Evolutionary conservation across 768 basidiomycete species (phyloP).

Genomic region (Lactarius deliciosus): DNA sequence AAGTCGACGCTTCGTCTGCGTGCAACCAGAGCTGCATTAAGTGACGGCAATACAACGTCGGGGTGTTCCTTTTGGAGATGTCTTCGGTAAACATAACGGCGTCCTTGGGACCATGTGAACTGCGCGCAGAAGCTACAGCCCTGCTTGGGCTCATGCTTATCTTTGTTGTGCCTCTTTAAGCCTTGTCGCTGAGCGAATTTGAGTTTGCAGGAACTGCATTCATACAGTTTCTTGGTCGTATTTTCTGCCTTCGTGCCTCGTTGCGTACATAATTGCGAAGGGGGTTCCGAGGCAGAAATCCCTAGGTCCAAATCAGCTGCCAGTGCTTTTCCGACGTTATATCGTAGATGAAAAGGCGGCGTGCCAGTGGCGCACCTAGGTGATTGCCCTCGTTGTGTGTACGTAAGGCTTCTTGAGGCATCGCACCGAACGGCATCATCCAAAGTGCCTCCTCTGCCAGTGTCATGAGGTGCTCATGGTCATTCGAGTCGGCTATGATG

Average conservation of each 20-base stretch:
- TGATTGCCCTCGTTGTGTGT: background rate
- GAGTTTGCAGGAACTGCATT: background rate
- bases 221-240: background rate
- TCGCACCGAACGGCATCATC: background rate
- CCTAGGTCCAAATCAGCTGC: background rate
- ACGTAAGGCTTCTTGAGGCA: background rate
- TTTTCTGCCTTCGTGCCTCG: background rate
- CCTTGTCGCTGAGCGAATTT: background rate
- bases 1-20: background rate
- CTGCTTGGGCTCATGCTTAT: background rate
- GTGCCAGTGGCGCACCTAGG: background rate
- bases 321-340: background rate
- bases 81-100: background rate
- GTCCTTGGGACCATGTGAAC: background rate
- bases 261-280: background rate
- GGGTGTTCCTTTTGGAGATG: background rate
- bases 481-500: background rate
- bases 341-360: background rate
- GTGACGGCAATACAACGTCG: background rate
- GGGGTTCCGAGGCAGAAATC: background rate
- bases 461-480: background rate
- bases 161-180: background rate
- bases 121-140: too few relatives aligned
- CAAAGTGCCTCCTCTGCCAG: background rate
- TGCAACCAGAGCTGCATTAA: background rate